A percentile compares a stretch with the other conserved stretches of the same genome.
Evolutionary conservation across 1,284 basidiomycete genomes (phyloP).

Genomic region (Apiotrichum sp.): DNA sequence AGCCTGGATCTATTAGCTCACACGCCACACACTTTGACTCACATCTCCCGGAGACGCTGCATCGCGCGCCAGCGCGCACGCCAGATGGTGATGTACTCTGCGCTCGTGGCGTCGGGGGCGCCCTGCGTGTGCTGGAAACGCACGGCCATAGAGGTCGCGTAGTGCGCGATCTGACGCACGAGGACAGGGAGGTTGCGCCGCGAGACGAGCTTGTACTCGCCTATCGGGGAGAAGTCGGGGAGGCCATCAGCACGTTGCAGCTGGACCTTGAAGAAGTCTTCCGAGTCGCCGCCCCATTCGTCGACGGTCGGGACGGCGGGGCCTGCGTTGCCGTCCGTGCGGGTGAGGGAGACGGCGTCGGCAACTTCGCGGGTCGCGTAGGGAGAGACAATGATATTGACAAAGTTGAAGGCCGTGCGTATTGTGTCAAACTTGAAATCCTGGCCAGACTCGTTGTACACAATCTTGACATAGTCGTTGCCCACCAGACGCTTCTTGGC

Average conservation of each 20-base stretch:
- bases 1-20: constrained; percentile 1
- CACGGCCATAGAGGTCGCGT: constrained; percentile 80
- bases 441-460: constrained; percentile 91
- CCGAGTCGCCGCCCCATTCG: constrained; percentile 31
- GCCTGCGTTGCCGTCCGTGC: not conserved
- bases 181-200: constrained; percentile 73
- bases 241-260: constrained; percentile 79
- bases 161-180: constrained; percentile 74
- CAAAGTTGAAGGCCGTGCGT: constrained; percentile 88
- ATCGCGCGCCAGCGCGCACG: constrained; percentile 70
- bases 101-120: constrained; percentile 61
- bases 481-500: constrained; percentile 91
- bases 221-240: constrained; percentile 84
- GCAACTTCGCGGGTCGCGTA: constrained; percentile 68
- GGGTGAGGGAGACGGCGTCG: constrained; percentile 8
- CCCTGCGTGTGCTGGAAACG: constrained; percentile 62
- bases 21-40: constrained; percentile 12
- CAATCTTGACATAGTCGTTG: constrained; percentile 89
- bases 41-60: constrained; percentile 54
- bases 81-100: constrained; percentile 86
- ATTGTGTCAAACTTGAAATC: constrained; percentile 84
- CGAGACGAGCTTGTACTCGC: constrained; percentile 86
- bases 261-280: constrained; percentile 80
- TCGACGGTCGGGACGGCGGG: constrained; percentile 5
- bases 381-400: constrained; percentile 94